phyloP scores from a whole-genome alignment of 1,139 yeast species.

The Trichomonascaceae sp. region DNA sequence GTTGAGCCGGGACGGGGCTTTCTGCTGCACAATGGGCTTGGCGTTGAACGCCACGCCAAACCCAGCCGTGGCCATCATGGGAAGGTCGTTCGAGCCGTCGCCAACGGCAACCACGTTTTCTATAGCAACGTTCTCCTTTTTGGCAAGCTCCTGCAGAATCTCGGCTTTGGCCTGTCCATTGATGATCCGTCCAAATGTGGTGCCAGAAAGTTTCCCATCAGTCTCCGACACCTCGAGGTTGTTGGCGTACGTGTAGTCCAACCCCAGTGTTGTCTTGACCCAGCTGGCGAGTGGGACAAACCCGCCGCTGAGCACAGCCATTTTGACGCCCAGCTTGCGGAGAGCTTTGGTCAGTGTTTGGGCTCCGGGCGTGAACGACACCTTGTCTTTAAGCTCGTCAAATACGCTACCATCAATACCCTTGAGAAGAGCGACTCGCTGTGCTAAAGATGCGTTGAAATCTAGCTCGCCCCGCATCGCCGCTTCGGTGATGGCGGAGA shows the following conservation, averaged over 20 bases:
- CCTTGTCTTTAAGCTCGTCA: conserved; percentile 60
- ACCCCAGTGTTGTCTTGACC: conserved; percentile 52
- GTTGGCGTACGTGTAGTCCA: conserved; percentile 88
- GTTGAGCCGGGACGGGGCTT: conserved; percentile 75
- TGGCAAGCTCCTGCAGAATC: conserved; percentile 54
- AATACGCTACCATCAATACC: conserved; percentile 75
- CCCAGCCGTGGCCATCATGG: conserved; percentile 88
- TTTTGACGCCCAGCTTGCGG: conserved; percentile 45
- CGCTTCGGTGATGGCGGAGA: conserved; percentile 70
- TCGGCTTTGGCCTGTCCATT: conserved; percentile 78
- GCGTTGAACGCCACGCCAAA: conserved; percentile 97
- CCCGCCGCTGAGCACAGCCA: conserved; percentile 93
- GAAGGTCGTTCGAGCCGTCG: conserved; percentile 92
- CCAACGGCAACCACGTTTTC: conserved; percentile 67
- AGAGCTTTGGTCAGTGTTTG: conserved; percentile 51
- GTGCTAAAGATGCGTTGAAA: conserved; percentile 65
- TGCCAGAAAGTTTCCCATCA: conserved; percentile 36
- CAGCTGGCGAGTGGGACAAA: conserved; percentile 77
- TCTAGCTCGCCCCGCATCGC: conserved; percentile 98
- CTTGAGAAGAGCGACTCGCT: conserved; percentile 61
- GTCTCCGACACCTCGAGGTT: conserved; percentile 33
- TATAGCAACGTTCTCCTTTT: conserved; percentile 44
- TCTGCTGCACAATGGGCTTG: conserved; percentile 71
- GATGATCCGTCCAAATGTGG: conserved; percentile 61
- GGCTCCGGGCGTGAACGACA: conserved; percentile 76